These are phyloP conservation scores for Russula sp. DNA, from an alignment of 768 basidiomycete species.

Conservation along the genomic window DNA sequence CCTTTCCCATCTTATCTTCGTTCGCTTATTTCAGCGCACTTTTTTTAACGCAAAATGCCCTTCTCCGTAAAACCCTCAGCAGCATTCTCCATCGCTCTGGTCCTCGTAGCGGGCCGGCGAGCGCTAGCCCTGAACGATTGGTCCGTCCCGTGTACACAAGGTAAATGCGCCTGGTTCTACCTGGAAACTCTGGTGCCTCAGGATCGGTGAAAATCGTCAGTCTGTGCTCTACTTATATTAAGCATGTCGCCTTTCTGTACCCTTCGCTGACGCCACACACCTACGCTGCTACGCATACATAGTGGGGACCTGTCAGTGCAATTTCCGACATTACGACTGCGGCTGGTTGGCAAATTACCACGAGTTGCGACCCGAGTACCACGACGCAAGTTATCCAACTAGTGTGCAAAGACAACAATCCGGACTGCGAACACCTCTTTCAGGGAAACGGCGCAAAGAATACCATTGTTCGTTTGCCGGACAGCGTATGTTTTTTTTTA, in stretches of 20 bases:
- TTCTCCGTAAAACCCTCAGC: background rate
- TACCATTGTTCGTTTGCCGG: constrained; percentile 31
- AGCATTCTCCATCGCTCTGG: background rate
- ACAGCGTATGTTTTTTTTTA: constrained; percentile 1
- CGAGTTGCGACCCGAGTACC: constrained; percentile 6
- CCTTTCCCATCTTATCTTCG: no score
- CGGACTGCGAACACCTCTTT: constrained; percentile 29
- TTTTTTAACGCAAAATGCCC: background rate
- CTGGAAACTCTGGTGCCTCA: background rate
- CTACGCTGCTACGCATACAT: background rate
- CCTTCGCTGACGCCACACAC: background rate
- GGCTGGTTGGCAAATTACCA: constrained; percentile 12
- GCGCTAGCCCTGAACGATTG: constrained; percentile 21
- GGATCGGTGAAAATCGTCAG: constrained; percentile 20
- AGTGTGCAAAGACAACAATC: constrained; percentile 3
- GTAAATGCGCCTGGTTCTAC: constrained; percentile 21
- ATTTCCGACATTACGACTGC: constrained; percentile 25
- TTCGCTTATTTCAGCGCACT: no score
- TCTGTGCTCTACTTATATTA: constrained; percentile 1
- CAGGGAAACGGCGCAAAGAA: constrained; percentile 19
- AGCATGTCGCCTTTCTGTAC: background rate
- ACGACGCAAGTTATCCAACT: constrained; percentile 11
- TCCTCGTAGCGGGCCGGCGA: background rate
- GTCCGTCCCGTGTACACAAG: constrained; percentile 14
- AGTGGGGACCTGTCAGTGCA: constrained; percentile 20